Base-by-base conservation (phyloP, 2,329 filamentous ascomycete genomes). In the Hawksworthiomyces lignivorus region DNA sequence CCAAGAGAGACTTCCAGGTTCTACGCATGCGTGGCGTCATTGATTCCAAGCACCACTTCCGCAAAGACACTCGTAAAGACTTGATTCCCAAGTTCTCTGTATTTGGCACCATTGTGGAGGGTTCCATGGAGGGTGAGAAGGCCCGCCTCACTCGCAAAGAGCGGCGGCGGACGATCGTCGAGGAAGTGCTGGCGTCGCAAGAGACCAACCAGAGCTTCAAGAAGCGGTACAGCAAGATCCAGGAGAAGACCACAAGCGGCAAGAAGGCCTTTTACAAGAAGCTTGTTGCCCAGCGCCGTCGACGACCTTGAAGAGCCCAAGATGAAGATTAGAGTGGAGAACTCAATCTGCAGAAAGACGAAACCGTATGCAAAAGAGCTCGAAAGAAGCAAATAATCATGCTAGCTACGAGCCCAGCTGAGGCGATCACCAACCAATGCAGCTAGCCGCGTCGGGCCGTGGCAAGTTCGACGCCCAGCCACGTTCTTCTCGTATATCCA, bases 251-350 rank as follows among this genome's bases (percentile, higher is more conserved):
- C 65, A 77, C 75, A 19, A 94, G 86, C 54, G 92, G 92, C 39
- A 94, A 87, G 68, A 96, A 90, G 64, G 80, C 76, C 1, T 84
- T 86, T 55, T 97, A 96, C 70, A 90, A 90, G 58, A 82, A 81
- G 43, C 62, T 95, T 51, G 77, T 84, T 57, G 59, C 65, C n/a
- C 50, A 51, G 10, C 50, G 59, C 5, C 51, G 54, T 31, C 52
- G 54, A 18, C 44, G 52, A 28, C 48, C 36, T 26, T 51, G 46
- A 49, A 11, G 4, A 15, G 4, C 9, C 15, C 17, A 20, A n/a
- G n/a, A n/a, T n/a, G n/a, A n/a, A n/a, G n/a, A n/a, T n/a, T n/a
- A n/a, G n/a, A n/a, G n/a, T n/a, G n/a, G n/a, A n/a, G n/a, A n/a
- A n/a, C n/a, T n/a, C n/a, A n/a, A n/a, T n/a, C n/a, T n/a, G n/a